Base-by-base conservation (phyloP, 2,329 filamentous ascomycete genomes). In the Penicillium sp. region DNA sequence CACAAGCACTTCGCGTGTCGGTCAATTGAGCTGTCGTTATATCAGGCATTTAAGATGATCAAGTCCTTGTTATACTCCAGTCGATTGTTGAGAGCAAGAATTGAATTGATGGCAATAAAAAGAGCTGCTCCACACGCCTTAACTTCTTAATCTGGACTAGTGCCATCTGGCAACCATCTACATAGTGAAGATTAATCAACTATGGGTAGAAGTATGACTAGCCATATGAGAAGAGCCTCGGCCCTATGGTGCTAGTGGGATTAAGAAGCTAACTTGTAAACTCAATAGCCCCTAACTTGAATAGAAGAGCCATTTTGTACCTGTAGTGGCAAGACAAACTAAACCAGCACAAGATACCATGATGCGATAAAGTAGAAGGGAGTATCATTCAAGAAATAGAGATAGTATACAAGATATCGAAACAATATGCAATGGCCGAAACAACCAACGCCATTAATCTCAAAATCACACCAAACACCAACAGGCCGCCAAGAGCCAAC, bases 401-500 rank as follows among this genome's bases (percentile, higher is more conserved):
- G 2, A 40, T 49, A 26, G 8, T 49, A 40, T 49, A 49, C 46
- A 49, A 40, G 6, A 14, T 49, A 49, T 49, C 8, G 11, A 47
- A 37, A 20, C 26, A 33, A 40, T 37, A 49, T 49, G 46, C 46
- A 49, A 20, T 25, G 9, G 37, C 18, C 31, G 25, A 35, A 25
- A 11, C 27, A 23, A n/a, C 29, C 27, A 47, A 40, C 31, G 46
- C 46, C 46, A 40, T 18, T 18, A 25, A 45, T 15, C 25, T 25
- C 15, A 15, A 5, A 20, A 25, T 5, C 23, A 46, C 33, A 26
- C 46, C 35, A 31, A 43, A 45, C 22, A 45, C 41, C 29, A 51
- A 44, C 8, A 35, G 7, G 4, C 1, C 9, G 20, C 9, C 15
- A 49, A 31, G 33, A 37, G 33, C 12, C 6, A 31, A 31, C 11